Evolutionary conservation across 2,329 filamentous ascomycete genomes (phyloP), one percentile per base, ranked within the genome.

Genomic region (Exutisphaerella laricina): DNA sequence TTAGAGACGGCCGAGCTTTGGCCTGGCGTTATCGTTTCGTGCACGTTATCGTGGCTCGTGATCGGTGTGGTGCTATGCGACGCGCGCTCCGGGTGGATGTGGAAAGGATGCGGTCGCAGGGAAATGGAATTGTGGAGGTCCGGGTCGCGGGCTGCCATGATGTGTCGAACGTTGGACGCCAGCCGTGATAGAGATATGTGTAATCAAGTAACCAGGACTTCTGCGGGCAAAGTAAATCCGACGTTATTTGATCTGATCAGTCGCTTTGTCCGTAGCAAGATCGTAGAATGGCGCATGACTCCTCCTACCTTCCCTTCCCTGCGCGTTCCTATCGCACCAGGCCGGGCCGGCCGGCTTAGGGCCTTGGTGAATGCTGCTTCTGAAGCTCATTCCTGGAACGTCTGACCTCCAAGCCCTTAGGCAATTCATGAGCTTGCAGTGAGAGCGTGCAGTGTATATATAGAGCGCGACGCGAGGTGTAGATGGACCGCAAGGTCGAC

Each of bases 71-170:
- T 51, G 35, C 36, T 43, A 26, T 41, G 51, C 22, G 45, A 46
- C 41, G 30, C 44, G 39, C 43, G 60, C 43, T 61, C 45, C 49
- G 63, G 37, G 45, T 64, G 50, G 5, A 47, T 21, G 50, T 68
- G 66, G 52, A 69, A 72, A 34, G 70, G 70, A 28, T 58, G 61
- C 23, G 71, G 70, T 53, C 69, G 66, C 57, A 74, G 63, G 30
- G 67, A 68, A 44, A 73, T 71, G 33, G 71, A 68, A 46, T 66
- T 65, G 51, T 71, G 68, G 26, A 74, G 59, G 58, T 73, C 68
- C 14, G 67, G 63, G 51, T 73, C 70, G 21, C 51, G 46, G 28
- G 46, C 45, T 17, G 43, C 43, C 57, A 58, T 58, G 22, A 16
- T 48, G 39, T 17, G n/a, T 41, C 14, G 14, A 38, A 18, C 23